Base-by-base conservation (phyloP, 495 filamentous ascomycete species). In the Pseudomonodictys pantanalensis region DNA sequence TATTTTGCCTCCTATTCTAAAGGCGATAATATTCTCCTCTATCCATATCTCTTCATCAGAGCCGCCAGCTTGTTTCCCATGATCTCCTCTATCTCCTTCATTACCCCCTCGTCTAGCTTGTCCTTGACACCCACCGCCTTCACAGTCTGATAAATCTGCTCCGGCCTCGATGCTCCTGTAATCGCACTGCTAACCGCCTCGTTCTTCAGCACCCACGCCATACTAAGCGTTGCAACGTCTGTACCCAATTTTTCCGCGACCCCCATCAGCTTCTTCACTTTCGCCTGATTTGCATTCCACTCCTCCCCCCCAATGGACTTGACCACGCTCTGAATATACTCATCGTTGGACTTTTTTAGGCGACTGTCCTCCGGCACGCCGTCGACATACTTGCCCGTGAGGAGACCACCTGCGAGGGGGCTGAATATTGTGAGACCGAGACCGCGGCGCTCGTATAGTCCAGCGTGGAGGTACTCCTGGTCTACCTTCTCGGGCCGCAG, bases 301-400 rank as follows among this genome's bases (percentile, higher is more conserved):
- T 70, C 69, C 22, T 75, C 76, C 20, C 42, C 67, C n/a, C 66
- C 56, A 29, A 77, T 70, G 18, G 71, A 71, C 62, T 76, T 73
- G 66, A 72, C 76, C 66, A 80, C 74, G 0, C 69, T 68, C 15
- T 72, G 66, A 33, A 81, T 76, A 63, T 79, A 86, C 7, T 33
- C 20, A 49, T 79, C 76, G 39, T 76, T 75, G 38, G 73, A 59
- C 35, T 73, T 72, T 53, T 73, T 77, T 38, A 83, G 76, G 30
- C 84, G 75, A 2, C 79, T 81, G 62, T 78, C 79, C 15, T 78
- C 70, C 0, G 84, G 84, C 26, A 86, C 76, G 25, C 81, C 82
- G 53, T 86, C 76, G 70, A 87, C 87, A 73, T 95, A 93, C 75
- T 93, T 95, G 6, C 89, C 90, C 0, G 86, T 89, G 56, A 93